These are phyloP conservation scores for Theileria orientalis DNA, from an alignment of 169 alveolate genomes.

Conservation along the genomic window DNA sequence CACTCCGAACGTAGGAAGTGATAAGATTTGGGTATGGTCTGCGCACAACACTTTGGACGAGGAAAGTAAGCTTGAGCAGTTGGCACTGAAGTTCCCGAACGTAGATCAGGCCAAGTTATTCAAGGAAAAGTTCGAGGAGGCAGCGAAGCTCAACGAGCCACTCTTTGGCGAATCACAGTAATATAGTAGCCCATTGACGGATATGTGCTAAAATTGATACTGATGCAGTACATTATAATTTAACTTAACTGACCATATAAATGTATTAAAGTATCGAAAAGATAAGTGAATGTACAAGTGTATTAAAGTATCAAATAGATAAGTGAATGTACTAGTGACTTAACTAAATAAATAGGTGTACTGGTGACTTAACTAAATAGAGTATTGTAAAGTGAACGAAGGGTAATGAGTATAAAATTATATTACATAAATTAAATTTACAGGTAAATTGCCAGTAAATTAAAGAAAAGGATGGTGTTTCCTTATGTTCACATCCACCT, in stretches of 20 bases:
- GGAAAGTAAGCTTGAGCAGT: conserved; percentile 86
- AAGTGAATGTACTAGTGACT: background rate
- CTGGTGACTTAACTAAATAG: too few species aligned
- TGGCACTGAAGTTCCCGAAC: conserved; percentile 90
- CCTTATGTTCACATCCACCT: conserved; percentile 60
- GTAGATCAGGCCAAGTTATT: conserved; percentile 87
- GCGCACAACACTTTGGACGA: conserved; percentile 94
- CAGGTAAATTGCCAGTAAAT: too few species aligned
- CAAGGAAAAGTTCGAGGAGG: conserved; percentile 88
- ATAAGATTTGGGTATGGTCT: conserved; percentile 94
- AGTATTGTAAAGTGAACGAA: too few species aligned
- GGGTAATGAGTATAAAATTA: too few species aligned
- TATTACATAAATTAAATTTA: too few species aligned
- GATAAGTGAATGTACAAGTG: too few species aligned
- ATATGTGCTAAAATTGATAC: background rate
- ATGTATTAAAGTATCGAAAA: too few species aligned
- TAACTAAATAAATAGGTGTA: too few species aligned
- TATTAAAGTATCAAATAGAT: background rate
- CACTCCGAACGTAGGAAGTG: conserved; percentile 94
- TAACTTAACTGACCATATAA: background rate
- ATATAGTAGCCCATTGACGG: background rate
- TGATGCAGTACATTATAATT: background rate
- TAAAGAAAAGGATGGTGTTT: conserved; percentile 68
- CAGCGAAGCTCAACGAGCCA: conserved; percentile 81
- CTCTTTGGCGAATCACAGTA: conserved; percentile 65